Conservation (phyloP, 2,329 filamentous ascomycete species). For the Dactylellina drechsleri region DNA sequence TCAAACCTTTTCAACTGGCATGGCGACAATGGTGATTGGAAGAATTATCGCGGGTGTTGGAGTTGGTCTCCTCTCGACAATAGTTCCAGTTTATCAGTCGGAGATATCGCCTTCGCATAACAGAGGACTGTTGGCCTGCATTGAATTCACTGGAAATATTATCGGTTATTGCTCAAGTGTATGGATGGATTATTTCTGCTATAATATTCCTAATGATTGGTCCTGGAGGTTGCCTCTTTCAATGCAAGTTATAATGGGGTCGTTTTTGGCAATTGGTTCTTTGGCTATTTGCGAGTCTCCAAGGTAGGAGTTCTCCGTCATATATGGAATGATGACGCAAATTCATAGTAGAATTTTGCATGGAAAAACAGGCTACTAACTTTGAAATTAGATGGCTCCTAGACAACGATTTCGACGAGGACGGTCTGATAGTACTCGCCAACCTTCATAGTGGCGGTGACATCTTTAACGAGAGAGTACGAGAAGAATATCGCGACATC, state of each 20-base stretch:
- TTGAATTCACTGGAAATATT: constrained; percentile 98
- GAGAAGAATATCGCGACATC: constrained; percentile 97
- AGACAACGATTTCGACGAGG: constrained; percentile 97
- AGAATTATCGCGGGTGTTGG: constrained; percentile 85
- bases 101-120: constrained; percentile 97
- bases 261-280: constrained; percentile 83
- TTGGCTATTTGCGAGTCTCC: constrained; percentile 96
- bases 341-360: constrained; percentile 34
- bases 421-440: constrained; percentile 97
- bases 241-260: constrained; percentile 95
- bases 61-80: constrained; percentile 88
- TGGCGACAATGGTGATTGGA: constrained; percentile 87
- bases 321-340: neutral
- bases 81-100: constrained; percentile 92
- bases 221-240: constrained; percentile 90
- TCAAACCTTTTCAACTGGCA: constrained; percentile 81
- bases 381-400: constrained; percentile 80
- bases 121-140: constrained; percentile 92
- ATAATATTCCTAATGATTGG: constrained; percentile 82
- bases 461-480: constrained; percentile 89
- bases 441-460: constrained; percentile 96
- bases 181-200: constrained; percentile 98
- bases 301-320: constrained; percentile 68
- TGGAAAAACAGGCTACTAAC: constrained; percentile 23
- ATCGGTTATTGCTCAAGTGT: constrained; percentile 94